A percentile compares a stretch with the other conserved stretches of the same genome.
These are phyloP conservation scores for Leccinum rimulosum DNA, from an alignment of 768 basidiomycete genomes.

Conservation along the genomic window DNA sequence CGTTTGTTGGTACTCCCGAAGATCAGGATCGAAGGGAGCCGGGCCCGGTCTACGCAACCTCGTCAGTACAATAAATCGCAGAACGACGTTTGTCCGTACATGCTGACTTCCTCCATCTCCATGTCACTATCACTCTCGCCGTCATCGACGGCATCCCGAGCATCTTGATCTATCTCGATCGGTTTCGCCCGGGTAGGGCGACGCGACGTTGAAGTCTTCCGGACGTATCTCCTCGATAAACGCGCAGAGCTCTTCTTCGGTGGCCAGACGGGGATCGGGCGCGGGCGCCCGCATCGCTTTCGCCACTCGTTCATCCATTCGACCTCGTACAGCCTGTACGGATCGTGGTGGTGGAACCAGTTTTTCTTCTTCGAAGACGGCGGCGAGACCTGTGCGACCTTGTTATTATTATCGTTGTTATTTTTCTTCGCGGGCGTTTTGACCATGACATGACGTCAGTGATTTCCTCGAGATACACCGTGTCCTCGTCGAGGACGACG, in stretches of 20 bases:
- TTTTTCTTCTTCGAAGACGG: conserved; percentile 56
- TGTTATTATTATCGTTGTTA: conserved; percentile 1
- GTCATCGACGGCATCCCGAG: too few relatives aligned
- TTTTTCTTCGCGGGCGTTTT: conserved; percentile 46
- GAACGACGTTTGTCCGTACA: too few relatives aligned
- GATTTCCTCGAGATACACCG: conserved; percentile 89
- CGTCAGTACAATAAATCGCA: too few relatives aligned
- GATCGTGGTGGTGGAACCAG: conserved; percentile 78
- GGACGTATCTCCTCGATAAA: conserved; percentile 98
- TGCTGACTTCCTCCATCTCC: too few relatives aligned
- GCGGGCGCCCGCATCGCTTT: conserved; percentile 56
- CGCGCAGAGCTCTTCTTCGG: conserved; percentile 87
- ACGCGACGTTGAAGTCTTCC: conserved; percentile 90
- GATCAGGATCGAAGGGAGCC: too few relatives aligned
- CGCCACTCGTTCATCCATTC: conserved; percentile 67
- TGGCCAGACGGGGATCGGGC: conserved; percentile 91
- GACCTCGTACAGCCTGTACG: conserved; percentile 88
- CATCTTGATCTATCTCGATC: too few relatives aligned
- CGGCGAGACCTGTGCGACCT: conserved; percentile 26
- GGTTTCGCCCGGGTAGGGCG: conserved; percentile 37
- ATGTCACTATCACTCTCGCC: too few relatives aligned
- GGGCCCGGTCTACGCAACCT: too few relatives aligned
- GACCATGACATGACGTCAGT: conserved; percentile 41
- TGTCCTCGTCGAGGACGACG: conserved; percentile 62
- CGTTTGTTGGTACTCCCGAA: too few relatives aligned